phyloP scores from a whole-genome alignment of 768 basidiomycete species.

The Auriculariales sp. region DNA sequence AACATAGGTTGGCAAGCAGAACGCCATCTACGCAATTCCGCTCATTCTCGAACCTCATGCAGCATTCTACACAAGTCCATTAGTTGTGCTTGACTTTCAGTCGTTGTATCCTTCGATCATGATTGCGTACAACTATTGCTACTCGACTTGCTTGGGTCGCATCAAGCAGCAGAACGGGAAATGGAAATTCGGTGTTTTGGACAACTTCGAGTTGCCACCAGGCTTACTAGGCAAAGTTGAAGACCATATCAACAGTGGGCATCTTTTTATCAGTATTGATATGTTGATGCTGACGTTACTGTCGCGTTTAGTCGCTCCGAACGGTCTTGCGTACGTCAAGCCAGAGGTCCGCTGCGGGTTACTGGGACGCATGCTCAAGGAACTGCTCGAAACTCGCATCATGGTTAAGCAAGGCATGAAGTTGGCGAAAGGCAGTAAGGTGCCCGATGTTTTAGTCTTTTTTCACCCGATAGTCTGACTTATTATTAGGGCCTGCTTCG shows the following conservation, averaged over 20 bases:
- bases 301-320: slow-evolving; percentile 61
- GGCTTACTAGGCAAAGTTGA: slow-evolving; percentile 56
- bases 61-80: slow-evolving; percentile 82
- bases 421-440: slow-evolving; percentile 57
- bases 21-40: slow-evolving; percentile 91
- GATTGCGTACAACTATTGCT: slow-evolving; percentile 98
- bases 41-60: slow-evolving; percentile 91
- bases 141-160: slow-evolving; percentile 90
- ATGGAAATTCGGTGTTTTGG: slow-evolving; percentile 73
- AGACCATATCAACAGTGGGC: slow-evolving; percentile 63
- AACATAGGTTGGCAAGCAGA: slow-evolving; percentile 80
- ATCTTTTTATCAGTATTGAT: background rate
- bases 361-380: slow-evolving; percentile 79
- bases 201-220: slow-evolving; percentile 46
- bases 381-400: slow-evolving; percentile 85
- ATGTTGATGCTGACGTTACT: background rate
- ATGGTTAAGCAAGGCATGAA: slow-evolving; percentile 99
- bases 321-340: slow-evolving; percentile 91
- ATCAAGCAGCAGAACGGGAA: slow-evolving; percentile 74
- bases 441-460: slow-evolving; percentile 15
- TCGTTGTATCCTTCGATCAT: slow-evolving; percentile 94
- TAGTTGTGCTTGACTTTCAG: slow-evolving; percentile 92
- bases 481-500: slow-evolving; percentile 45
- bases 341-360: slow-evolving; percentile 69
- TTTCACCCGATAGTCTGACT: background rate